Conservation (phyloP, 129 eudicot species). For the Centaurea solstitialis region DNA sequence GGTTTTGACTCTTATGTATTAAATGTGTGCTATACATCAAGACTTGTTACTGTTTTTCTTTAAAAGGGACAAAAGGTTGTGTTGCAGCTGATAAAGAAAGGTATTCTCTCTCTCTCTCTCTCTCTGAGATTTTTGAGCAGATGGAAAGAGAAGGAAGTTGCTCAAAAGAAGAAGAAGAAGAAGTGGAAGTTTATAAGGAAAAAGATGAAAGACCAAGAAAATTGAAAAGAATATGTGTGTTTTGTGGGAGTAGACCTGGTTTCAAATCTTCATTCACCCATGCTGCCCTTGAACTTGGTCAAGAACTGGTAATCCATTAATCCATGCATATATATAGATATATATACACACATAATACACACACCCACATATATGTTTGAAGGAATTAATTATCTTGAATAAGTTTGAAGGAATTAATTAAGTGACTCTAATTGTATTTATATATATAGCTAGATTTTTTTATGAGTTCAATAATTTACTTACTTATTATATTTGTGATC, state of each 20-base stretch:
- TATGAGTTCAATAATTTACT: not conserved
- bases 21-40: not conserved
- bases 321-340: not conserved
- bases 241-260: constrained; percentile 78
- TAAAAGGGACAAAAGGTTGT: constrained; percentile 36
- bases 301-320: constrained; percentile 51
- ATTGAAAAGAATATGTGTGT: constrained; percentile 65
- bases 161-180: constrained; percentile 13
- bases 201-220: constrained; percentile 26
- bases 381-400: not conserved
- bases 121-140: too few relatives aligned
- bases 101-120: not conserved
- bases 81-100: not conserved
- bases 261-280: constrained; percentile 50
- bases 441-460: not conserved
- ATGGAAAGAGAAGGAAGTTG: constrained; percentile 42
- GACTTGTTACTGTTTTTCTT: not conserved
- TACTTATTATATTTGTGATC: not conserved
- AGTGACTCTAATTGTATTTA: too few relatives aligned
- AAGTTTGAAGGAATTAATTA: too few relatives aligned
- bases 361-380: too few relatives aligned
- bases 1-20: not conserved
- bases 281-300: constrained; percentile 72
- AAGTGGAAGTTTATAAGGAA: not conserved
- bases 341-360: too few relatives aligned